Evolutionary conservation across 1,139 yeast species (phyloP).

Genomic region (Diutina catenulata): DNA sequence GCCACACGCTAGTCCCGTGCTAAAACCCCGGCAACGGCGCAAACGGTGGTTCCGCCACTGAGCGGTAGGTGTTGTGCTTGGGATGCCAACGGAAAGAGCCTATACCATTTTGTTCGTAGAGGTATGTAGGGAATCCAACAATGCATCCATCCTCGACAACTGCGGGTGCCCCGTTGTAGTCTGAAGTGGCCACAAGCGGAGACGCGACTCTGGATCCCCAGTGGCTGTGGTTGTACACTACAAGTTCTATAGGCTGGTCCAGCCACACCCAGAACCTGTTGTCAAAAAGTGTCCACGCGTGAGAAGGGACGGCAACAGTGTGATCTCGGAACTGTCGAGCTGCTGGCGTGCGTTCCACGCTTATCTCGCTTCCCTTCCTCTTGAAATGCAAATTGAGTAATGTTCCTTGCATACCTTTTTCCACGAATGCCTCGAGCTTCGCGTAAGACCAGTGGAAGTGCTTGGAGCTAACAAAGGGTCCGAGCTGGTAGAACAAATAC

Average conservation of each 20-base stretch:
- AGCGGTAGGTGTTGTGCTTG: not conserved
- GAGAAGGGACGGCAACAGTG: not conserved
- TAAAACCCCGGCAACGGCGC: not conserved
- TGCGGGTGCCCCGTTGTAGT: not conserved
- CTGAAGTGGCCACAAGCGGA: not conserved
- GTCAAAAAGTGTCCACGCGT: not conserved
- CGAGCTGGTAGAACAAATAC: slow-evolving; percentile 19
- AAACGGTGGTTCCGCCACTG: not conserved
- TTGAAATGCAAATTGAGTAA: not conserved
- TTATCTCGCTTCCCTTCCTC: not conserved
- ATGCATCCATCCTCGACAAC: not conserved
- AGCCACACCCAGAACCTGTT: not conserved
- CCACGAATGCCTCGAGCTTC: slow-evolving; percentile 17
- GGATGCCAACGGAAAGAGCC: not conserved
- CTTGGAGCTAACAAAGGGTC: slow-evolving; percentile 25
- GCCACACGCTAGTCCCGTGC: no score
- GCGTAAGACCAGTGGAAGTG: slow-evolving; percentile 38
- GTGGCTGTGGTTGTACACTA: not conserved
- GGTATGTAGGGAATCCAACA: not conserved
- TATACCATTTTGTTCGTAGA: not conserved
- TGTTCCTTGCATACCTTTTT: not conserved
- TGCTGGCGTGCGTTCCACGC: not conserved
- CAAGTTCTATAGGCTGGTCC: not conserved
- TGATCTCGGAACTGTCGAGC: not conserved
- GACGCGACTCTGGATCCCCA: not conserved